Base-by-base conservation (phyloP, 1,284 basidiomycete species). In the Moesziomyces antarcticus region DNA sequence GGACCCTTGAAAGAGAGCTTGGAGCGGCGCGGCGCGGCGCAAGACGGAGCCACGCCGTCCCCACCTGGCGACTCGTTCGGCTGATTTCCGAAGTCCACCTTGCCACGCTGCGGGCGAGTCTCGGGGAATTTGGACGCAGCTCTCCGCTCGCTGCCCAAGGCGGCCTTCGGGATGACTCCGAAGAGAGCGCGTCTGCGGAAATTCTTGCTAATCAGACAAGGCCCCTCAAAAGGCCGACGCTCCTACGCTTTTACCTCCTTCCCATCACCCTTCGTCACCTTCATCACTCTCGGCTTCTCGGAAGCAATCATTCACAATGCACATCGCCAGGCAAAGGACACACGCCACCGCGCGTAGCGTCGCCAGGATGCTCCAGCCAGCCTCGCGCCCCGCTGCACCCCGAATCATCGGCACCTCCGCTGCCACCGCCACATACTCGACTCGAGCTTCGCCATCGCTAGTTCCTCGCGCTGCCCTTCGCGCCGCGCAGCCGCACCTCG, bases 161-260 rank as follows among this genome's bases (percentile, higher is more conserved):
- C 37, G 13, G 14, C 18, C 37, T 40, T 49, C 62, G 53, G 57
- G 40, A 61, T 67, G 64, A 67, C 64, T 67, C 64, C 65, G 65
- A 68, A 44, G 5, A 40, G 30, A 33, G 37, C 37, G 18, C 16
- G 37, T 40, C 16, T 22, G 35, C 20, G 42, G 44, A 50, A 47
- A 49, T 54, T 53, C 50, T 54, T 65, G 47, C 48, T 53, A 64
- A 56, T 55, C 53, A 40, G 45, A 10, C 16, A 42, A 44, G 37
- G 18, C 16, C 37, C 7, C 16, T 18, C 13, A 18, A 40, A 18
- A 40, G 14, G 37, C 37, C 37, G 16, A 16, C 1, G 37, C 37
- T 18, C 5, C 37, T 2, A 3, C 16, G 16, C 18, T 24, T 40
- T 37, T 6, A 21, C 21, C 10, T 44, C 41, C 54, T 9, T 24